Base-by-base conservation (phyloP, 2,329 filamentous ascomycete genomes). In the Curvularia verruculosa region DNA sequence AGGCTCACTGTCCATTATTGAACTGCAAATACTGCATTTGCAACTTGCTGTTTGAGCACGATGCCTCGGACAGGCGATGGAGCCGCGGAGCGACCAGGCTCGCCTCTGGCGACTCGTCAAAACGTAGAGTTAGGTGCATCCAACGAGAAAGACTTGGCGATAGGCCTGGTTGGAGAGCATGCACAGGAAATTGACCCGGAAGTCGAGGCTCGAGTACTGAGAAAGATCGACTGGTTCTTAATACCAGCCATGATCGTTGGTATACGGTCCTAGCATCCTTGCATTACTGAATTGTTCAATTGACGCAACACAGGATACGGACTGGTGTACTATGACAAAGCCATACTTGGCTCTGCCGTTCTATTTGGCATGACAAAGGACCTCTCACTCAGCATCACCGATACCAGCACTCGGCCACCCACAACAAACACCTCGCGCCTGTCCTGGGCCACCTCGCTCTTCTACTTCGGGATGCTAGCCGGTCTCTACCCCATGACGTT, bases 391-490 rank as follows among this genome's bases (percentile, higher is more conserved):
- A 81, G 81, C 28, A 76, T 89, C 3, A 76, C 83, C 7, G 75
- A 84, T 60, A 69, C 79, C n/a, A 74, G 78, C 1, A 81, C 77
- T 2, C 78, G 73, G 1, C 87, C 87, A 0, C 81, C 72, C 0
- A 83, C 83, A 0, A 84, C 83, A 15, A 84, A 89, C 68, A 92
- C 90, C 0, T 82, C 84, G 0, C 83, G 89, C 10, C 82, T 92
- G 26, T 87, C 84, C 63, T 92, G 89, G 89, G 89, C 89, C 2
- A 92, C 89, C 0, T 91, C 88, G 0, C 81, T 91, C 67, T 92
- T 92, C 78, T 92, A 92, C 78, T 91, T 92, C 64, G 89, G 89
- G 36, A 90, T 90, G 88, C 81, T 93, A 2, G 86, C 84, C 0
- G 89, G 89, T 0, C 78, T 90, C 3, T 92, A 91, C 60, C 89